phyloP scores from a whole-genome alignment of 148 eudicot genomes.

The Rhododendron molle region DNA sequence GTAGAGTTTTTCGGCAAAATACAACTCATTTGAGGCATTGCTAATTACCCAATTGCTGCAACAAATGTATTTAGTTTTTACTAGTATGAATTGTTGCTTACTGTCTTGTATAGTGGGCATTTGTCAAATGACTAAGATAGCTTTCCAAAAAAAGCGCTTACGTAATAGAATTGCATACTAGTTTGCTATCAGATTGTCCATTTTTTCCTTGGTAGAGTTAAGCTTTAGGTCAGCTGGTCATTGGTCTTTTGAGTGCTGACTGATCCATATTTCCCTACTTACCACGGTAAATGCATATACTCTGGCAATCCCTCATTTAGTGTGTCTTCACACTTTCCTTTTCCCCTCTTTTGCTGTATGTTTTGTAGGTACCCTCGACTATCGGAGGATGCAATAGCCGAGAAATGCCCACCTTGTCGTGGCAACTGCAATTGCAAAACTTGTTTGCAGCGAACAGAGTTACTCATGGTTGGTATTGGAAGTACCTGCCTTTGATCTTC shows the following conservation, averaged over 20 bases:
- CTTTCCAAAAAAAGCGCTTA: not conserved
- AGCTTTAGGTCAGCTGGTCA: not conserved
- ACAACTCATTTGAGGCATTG: not conserved
- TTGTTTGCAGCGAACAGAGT: conserved; percentile 42
- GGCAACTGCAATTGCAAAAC: conserved; percentile 63
- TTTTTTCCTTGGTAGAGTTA: not conserved
- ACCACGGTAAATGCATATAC: not conserved
- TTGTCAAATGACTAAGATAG: not conserved
- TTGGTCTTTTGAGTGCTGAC: not conserved
- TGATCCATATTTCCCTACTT: not conserved
- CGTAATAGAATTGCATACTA: not conserved
- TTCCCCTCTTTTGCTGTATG: not conserved
- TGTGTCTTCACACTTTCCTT: not conserved
- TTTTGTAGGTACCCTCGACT: conserved; percentile 46
- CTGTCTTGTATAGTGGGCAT: not conserved
- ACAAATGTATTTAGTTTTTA: not conserved
- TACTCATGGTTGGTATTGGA: conserved; percentile 17
- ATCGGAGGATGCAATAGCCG: conserved; percentile 46
- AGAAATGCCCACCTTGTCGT: conserved; percentile 50
- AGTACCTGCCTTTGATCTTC: not conserved
- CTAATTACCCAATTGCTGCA: not conserved
- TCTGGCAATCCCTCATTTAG: not conserved
- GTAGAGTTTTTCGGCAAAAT: not conserved
- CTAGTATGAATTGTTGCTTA: not conserved
- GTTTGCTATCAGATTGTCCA: not conserved